Base-by-base conservation (phyloP, 768 basidiomycete genomes). In the Xanthoconium stramineum region DNA sequence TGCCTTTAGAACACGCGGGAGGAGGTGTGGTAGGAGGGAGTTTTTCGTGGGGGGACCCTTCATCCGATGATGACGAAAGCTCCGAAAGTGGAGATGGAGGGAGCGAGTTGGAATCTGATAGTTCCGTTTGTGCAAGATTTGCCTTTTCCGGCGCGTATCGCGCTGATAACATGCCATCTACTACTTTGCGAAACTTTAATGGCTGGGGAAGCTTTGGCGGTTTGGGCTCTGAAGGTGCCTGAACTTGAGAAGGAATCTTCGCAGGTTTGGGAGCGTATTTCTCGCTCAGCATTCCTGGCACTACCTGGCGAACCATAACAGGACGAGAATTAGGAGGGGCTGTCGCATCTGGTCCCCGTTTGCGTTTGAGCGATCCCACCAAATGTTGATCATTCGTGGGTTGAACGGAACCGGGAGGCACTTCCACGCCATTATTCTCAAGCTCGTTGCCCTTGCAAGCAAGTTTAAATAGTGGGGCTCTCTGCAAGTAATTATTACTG, bases 181-280 rank as follows among this genome's bases (percentile, higher is more conserved):
- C 68, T 13, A 74, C 76, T 35, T 74, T 75, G 19, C 76, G 75
- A 56, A 75, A 75, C 57, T 65, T 69, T n/a, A 77, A 60, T 37
- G 68, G 71, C 1, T 70, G 71, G 11, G 50, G 57, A 30, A 17
- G 55, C 48, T 62, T 73, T 17, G 46, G 59, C 3, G 63, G 61
- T 38, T 62, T 70, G 11, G 45, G 28, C 44, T 56, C 61, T n/a
- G 24, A 35, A 33, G 59, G 58, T 13, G 52, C 40, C 24, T 50
- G 62, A n/a, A 44, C 44, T 30, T 50, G 60, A n/a, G 61, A 45
- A 37, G 46, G 47, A n/a, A 35, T 6, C 52, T 65, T 66, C 19
- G 61, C 46, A 35, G 57, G 56, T 57, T 63, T 70, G 28, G 62
- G 62, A 51, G 66, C 60, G 43, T 72, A 66, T 53, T 74, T 72